Evolutionary conservation across 495 filamentous ascomycete genomes (phyloP).

Genomic region (Penicillium goetzii): DNA sequence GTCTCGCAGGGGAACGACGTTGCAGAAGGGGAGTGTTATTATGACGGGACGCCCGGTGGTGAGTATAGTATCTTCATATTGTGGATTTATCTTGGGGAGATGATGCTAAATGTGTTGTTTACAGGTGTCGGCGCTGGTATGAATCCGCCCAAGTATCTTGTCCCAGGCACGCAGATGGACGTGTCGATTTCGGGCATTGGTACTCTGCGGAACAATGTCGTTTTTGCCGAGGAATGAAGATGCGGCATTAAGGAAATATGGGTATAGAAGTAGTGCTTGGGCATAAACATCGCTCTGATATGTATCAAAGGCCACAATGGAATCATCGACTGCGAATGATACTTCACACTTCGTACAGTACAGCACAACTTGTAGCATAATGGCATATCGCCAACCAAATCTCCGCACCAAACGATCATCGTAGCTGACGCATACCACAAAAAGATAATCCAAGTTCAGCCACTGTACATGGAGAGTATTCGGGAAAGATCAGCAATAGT

Average conservation of each 20-base stretch:
- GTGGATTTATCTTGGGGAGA: background rate
- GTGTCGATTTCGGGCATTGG: conserved; percentile 41
- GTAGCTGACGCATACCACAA: background rate
- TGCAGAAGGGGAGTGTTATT: conserved; percentile 74
- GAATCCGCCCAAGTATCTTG: conserved; percentile 39
- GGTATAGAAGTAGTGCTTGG: too few species aligned
- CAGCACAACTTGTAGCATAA: too few species aligned
- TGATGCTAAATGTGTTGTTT: background rate
- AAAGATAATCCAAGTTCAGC: too few species aligned
- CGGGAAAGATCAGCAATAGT: background rate
- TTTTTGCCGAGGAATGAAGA: conserved; percentile 16
- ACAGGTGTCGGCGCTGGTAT: conserved; percentile 24
- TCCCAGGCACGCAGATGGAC: conserved; percentile 45
- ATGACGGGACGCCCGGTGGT: conserved; percentile 66
- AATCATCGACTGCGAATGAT: too few species aligned
- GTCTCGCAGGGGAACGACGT: conserved; percentile 70
- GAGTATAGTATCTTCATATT: conserved; percentile 10
- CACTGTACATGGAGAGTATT: too few species aligned
- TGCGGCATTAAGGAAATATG: too few species aligned
- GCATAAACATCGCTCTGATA: too few species aligned
- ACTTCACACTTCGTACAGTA: too few species aligned
- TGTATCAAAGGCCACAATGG: too few species aligned
- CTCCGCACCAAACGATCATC: background rate
- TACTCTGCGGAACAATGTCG: conserved; percentile 39
- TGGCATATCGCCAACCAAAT: background rate